phyloP scores from a whole-genome alignment of 106 monocot species.

The Ottelia alismoides region DNA sequence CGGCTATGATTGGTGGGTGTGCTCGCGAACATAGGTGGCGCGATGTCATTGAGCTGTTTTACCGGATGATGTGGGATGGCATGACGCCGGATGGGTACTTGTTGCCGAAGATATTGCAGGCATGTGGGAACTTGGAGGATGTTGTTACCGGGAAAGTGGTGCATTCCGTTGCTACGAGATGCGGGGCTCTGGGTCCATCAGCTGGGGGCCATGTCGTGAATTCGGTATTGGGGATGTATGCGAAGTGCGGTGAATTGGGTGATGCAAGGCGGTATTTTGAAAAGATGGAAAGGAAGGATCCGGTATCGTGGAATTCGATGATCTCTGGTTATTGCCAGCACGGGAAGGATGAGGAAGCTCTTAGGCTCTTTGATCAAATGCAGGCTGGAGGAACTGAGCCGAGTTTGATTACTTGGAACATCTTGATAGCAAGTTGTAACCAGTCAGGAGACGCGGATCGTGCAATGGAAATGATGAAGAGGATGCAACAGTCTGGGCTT shows the following conservation, averaged over 20 bases:
- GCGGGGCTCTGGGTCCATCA: constrained; percentile 24
- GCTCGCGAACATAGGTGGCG: constrained; percentile 47
- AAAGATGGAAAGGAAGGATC: constrained; percentile 32
- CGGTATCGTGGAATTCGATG: constrained; percentile 79
- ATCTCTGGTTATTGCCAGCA: constrained; percentile 58
- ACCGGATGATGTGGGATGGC: constrained; percentile 49
- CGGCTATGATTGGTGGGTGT: constrained; percentile 65
- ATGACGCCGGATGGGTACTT: constrained; percentile 52
- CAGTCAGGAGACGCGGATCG: constrained; percentile 27
- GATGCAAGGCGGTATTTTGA: constrained; percentile 37
- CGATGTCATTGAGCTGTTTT: constrained; percentile 43
- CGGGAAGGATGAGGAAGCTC: constrained; percentile 43
- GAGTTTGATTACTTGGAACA: constrained; percentile 78
- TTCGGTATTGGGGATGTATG: constrained; percentile 71
- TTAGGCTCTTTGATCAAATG: constrained; percentile 50
- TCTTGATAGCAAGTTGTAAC: constrained; percentile 46
- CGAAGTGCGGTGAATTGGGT: constrained; percentile 55
- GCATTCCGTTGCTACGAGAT: constrained; percentile 52
- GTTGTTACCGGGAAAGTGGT: constrained; percentile 33
- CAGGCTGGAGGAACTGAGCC: constrained; percentile 47
- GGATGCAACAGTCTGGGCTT: constrained; percentile 46
- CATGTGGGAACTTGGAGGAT: constrained; percentile 45
- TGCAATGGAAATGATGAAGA: constrained; percentile 55
- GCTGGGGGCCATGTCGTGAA: constrained; percentile 38
- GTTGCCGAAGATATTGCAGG: constrained; percentile 69